phyloP scores from a whole-genome alignment of 805 yeast genomes.

The Starmerella floris region DNA sequence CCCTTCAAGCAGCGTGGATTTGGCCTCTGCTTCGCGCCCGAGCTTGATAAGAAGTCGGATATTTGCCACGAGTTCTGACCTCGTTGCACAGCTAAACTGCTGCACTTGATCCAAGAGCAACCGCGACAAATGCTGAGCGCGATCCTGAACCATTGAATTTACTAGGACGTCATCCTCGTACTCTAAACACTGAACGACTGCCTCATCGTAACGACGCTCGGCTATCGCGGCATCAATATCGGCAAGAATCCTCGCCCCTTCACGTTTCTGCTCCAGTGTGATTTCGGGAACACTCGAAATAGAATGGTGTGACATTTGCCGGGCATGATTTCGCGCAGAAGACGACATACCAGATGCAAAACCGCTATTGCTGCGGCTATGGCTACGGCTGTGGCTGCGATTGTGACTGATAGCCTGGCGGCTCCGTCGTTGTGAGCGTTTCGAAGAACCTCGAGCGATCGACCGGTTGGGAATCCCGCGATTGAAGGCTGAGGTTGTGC shows the following conservation, averaged over 20 bases:
- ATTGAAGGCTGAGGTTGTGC: background rate
- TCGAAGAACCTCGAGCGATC: background rate
- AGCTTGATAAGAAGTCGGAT: constrained; percentile 31
- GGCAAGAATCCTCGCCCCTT: constrained; percentile 49
- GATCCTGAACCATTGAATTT: constrained; percentile 9
- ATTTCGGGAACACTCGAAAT: constrained; percentile 43
- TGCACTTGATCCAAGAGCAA: constrained; percentile 12
- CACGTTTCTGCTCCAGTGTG: constrained; percentile 35
- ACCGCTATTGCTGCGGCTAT: background rate
- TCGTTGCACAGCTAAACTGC: constrained; percentile 1
- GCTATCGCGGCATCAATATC: constrained; percentile 57
- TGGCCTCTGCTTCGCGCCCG: constrained; percentile 37
- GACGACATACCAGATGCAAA: background rate
- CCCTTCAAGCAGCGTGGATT: constrained; percentile 36
- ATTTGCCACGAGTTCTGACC: constrained; percentile 13
- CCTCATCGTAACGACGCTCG: constrained; percentile 40
- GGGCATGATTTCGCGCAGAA: constrained; percentile 3
- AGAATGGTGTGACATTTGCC: constrained; percentile 6
- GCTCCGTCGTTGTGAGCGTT: constrained; percentile 1
- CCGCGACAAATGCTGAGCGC: constrained; percentile 7
- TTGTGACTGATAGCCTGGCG: background rate
- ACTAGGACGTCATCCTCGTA: constrained; percentile 5
- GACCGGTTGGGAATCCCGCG: background rate
- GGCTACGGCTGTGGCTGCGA: background rate
- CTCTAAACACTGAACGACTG: constrained; percentile 26